Conservation (phyloP, 768 basidiomycete species). For the Tubosaeta sp. region DNA sequence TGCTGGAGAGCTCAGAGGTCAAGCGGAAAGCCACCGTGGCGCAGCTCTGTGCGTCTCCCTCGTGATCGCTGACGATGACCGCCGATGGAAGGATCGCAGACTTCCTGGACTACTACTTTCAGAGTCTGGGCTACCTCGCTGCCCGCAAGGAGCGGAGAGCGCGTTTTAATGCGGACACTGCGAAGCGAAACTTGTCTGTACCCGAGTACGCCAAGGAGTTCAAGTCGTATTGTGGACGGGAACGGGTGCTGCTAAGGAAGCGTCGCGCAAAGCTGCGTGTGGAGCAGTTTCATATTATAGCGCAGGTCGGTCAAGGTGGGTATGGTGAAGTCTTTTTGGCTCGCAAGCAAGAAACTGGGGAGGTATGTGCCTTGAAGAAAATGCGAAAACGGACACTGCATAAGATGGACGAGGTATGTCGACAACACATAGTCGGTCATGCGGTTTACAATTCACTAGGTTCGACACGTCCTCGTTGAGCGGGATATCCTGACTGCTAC, state of each 20-base stretch:
- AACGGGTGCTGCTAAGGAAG: slow-evolving; percentile 87
- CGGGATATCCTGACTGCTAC: slow-evolving; percentile 97
- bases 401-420: slow-evolving; percentile 94
- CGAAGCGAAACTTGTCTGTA: slow-evolving; percentile 52
- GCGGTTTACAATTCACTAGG: slow-evolving; percentile 37
- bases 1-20: slow-evolving; percentile 82
- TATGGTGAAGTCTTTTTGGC: slow-evolving; percentile 98
- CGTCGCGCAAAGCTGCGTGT: slow-evolving; percentile 90
- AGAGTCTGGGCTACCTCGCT: slow-evolving; percentile 84
- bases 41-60: slow-evolving; percentile 73
- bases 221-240: slow-evolving; percentile 89
- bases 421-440: background rate
- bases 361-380: slow-evolving; percentile 96
- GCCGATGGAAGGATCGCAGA: slow-evolving; percentile 42
- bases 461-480: slow-evolving; percentile 97
- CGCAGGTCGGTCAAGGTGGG: slow-evolving; percentile 97
- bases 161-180: slow-evolving; percentile 80
- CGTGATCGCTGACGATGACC: slow-evolving; percentile 6
- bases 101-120: slow-evolving; percentile 99
- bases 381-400: slow-evolving; percentile 92
- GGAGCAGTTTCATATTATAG: slow-evolving; percentile 97
- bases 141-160: slow-evolving; percentile 79
- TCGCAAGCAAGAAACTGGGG: slow-evolving; percentile 90
- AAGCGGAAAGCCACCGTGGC: slow-evolving; percentile 95
- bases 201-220: slow-evolving; percentile 73